Conservation (phyloP, 163 green algal genomes). For the Chlamydomonas reinhardtii region DNA sequence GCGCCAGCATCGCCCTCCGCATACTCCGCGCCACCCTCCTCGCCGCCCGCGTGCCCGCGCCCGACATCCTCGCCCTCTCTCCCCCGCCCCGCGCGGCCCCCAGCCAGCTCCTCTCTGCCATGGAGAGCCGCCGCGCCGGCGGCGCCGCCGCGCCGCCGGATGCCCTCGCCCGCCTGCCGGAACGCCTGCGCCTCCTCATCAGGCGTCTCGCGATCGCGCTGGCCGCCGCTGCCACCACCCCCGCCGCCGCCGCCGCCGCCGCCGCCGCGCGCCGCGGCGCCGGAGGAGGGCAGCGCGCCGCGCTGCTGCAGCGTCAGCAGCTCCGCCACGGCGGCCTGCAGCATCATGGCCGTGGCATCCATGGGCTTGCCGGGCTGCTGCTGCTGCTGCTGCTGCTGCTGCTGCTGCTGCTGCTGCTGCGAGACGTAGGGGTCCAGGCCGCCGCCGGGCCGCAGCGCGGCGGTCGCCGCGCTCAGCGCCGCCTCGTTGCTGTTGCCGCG, state of each 20-base stretch:
- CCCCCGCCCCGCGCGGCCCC: too few species aligned
- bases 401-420: neutral
- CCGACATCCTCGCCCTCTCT: too few species aligned
- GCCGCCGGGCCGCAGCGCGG: too few species aligned
- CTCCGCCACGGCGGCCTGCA: neutral
- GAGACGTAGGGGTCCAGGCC: neutral
- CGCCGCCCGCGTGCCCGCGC: too few species aligned
- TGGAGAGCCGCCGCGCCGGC: too few species aligned
- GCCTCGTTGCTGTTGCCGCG: too few species aligned
- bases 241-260: neutral
- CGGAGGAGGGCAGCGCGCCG: neutral
- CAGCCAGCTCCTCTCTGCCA: too few species aligned
- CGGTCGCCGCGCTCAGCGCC: too few species aligned
- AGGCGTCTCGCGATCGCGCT: neutral
- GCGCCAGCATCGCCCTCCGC: too few species aligned
- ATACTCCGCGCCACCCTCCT: too few species aligned
- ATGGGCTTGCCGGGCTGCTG: neutral
- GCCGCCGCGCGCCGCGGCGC: neutral
- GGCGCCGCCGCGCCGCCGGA: too few species aligned
- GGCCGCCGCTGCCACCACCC: neutral
- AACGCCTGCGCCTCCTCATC: neutral
- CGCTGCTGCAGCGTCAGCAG: slow-evolving; percentile 18
- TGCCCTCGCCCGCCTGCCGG: neutral
- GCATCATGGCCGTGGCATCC: neutral
- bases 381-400: slow-evolving; percentile 19